Conservation (phyloP, 176 grass and related monocot species). For the Triticum dicoccoides region DNA sequence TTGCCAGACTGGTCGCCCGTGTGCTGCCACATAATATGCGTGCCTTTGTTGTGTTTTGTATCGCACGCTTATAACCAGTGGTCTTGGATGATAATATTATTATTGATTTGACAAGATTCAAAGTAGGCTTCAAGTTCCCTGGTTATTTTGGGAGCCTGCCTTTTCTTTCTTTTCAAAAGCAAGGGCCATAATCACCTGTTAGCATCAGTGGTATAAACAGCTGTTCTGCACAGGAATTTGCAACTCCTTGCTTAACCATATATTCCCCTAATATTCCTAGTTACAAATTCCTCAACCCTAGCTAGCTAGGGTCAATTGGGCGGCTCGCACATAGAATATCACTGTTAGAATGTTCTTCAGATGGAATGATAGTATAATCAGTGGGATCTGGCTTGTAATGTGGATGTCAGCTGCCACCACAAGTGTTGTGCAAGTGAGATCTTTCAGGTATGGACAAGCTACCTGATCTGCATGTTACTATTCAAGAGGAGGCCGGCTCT, state of each 20-base stretch:
- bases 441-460: conserved; percentile 32
- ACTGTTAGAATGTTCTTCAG: conserved; percentile 29
- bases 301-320: conserved; percentile 5
- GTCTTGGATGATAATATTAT: neutral
- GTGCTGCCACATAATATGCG: neutral
- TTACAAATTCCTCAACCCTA: conserved; percentile 30
- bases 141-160: neutral
- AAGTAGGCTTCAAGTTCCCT: neutral
- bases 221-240: conserved; percentile 9
- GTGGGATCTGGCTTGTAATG: conserved; percentile 12
- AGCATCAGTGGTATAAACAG: conserved; percentile 5
- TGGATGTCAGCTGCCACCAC: conserved; percentile 31
- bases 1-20: neutral
- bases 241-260: neutral
- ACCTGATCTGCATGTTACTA: conserved; percentile 37
- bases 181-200: neutral
- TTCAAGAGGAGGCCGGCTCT: conserved; percentile 1
- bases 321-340: conserved; percentile 29
- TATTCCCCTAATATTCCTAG: conserved; percentile 44
- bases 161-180: neutral
- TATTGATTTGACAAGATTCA: neutral
- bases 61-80: neutral
- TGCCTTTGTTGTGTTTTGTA: too few relatives aligned
- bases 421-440: conserved; percentile 40
- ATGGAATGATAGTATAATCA: conserved; percentile 11